Evolutionary conservation across 495 filamentous ascomycete genomes (phyloP).

Genomic region (Podospora anserina): DNA sequence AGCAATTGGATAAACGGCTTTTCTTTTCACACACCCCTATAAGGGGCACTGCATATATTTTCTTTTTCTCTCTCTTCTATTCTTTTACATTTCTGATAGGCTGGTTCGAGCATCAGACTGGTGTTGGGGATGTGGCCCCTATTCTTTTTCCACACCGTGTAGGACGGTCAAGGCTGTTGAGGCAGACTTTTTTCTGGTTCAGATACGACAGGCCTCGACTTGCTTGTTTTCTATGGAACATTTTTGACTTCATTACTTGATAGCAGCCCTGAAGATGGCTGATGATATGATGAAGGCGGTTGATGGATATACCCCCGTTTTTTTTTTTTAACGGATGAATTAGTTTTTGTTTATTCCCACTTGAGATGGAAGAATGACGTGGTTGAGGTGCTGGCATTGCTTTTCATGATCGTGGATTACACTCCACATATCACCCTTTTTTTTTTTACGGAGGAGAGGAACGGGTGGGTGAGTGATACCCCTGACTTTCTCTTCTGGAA

Average conservation of each 20-base stretch:
- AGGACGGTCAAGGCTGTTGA: background rate
- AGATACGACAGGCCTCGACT: background rate
- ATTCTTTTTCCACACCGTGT: conserved; percentile 1
- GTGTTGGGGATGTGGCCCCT: background rate
- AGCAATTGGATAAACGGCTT: conserved; percentile 40
- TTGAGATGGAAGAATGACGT: conserved; percentile 1
- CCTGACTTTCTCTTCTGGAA: background rate
- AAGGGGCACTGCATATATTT: background rate
- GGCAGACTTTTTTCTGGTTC: background rate
- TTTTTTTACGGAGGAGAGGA: background rate
- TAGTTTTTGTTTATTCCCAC: background rate
- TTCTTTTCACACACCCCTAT: background rate
- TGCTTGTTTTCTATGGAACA: conserved; percentile 2
- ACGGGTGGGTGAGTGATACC: background rate
- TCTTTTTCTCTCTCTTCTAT: background rate
- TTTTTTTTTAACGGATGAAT: background rate
- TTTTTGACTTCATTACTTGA: background rate
- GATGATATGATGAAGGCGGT: conserved; percentile 16
- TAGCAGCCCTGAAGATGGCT: background rate
- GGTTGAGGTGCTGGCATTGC: background rate
- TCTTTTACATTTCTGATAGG: background rate
- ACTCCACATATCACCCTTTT: background rate
- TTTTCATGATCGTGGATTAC: background rate
- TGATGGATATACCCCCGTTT: conserved; percentile 32
- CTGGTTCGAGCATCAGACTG: background rate